These are phyloP conservation scores for Zasmidium angulare DNA, from an alignment of 2,329 filamentous ascomycete genomes.

Conservation along the genomic window DNA sequence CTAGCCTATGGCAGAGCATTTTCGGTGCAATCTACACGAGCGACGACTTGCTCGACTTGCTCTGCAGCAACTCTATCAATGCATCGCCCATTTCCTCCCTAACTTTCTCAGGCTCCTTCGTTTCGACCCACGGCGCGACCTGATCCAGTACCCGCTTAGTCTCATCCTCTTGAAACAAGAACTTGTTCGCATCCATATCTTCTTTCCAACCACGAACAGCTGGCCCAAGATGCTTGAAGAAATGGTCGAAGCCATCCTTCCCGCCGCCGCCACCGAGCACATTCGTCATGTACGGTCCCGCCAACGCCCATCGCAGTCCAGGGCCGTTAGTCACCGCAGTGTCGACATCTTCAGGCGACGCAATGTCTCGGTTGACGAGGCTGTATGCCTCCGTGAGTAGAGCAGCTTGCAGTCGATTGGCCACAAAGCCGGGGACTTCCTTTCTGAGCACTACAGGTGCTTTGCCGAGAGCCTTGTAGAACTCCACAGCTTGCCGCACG, in stretches of 20 bases:
- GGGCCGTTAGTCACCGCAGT: slow-evolving; percentile 21
- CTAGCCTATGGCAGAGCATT: neutral
- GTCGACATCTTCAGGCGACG: slow-evolving; percentile 32
- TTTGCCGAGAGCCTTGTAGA: slow-evolving; percentile 44
- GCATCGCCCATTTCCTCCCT: slow-evolving; percentile 15
- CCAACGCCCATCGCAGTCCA: slow-evolving; percentile 21
- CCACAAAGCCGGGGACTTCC: slow-evolving; percentile 46
- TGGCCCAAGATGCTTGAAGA: slow-evolving; percentile 17
- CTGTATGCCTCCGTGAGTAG: slow-evolving; percentile 40
- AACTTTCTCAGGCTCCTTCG: slow-evolving; percentile 9
- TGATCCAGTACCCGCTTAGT: slow-evolving; percentile 8
- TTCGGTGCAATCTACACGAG: slow-evolving; percentile 1
- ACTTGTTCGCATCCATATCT: slow-evolving; percentile 20
- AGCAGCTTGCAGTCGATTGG: slow-evolving; percentile 47
- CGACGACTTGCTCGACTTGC: slow-evolving; percentile 12
- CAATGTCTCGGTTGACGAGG: slow-evolving; percentile 36
- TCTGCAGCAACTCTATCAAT: slow-evolving; percentile 16
- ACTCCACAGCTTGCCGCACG: slow-evolving; percentile 34
- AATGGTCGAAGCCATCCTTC: slow-evolving; percentile 13
- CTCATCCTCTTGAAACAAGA: slow-evolving; percentile 8
- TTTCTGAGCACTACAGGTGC: slow-evolving; percentile 42
- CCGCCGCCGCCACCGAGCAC: slow-evolving; percentile 14
- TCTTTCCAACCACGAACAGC: slow-evolving; percentile 15
- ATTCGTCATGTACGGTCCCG: slow-evolving; percentile 32
- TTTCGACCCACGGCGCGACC: slow-evolving; percentile 9